A percentile compares a stretch with the other conserved stretches of the same genome.
These are phyloP conservation scores for Trametes cinnabarina DNA, from an alignment of 768 basidiomycete genomes.

Conservation along the genomic window DNA sequence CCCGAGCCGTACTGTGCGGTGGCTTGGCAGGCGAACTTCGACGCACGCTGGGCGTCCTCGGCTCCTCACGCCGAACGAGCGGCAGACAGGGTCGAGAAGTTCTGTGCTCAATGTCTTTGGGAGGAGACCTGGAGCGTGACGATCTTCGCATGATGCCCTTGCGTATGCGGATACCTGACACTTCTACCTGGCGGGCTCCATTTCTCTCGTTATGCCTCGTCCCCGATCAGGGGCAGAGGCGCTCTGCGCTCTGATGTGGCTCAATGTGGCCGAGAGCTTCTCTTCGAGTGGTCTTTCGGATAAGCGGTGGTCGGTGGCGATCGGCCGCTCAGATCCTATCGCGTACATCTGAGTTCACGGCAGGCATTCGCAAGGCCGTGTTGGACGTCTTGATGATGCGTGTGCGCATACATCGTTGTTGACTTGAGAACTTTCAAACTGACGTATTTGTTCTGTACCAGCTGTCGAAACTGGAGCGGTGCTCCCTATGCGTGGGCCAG, in stretches of 20 bases:
- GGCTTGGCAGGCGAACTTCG: constrained; percentile 1
- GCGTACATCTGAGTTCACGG: constrained; percentile 17
- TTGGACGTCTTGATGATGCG: background rate
- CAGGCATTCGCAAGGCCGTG: background rate
- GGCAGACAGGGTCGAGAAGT: background rate
- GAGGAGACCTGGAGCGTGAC: background rate
- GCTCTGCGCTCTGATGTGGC: background rate
- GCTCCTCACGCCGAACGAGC: background rate
- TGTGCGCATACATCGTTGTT: background rate
- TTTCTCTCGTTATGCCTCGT: background rate
- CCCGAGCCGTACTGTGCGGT: background rate
- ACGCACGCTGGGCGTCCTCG: background rate
- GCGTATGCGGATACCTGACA: background rate
- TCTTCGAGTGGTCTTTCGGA: background rate
- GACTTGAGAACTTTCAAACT: constrained; percentile 6
- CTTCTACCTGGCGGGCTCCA: background rate
- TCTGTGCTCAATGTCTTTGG: background rate
- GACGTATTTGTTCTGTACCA: constrained; percentile 5
- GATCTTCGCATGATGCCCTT: background rate
- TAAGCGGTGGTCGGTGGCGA: constrained; percentile 1
- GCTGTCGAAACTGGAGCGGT: background rate
- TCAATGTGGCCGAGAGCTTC: constrained; percentile 7
- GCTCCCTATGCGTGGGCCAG: background rate
- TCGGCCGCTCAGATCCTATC: constrained; percentile 18
- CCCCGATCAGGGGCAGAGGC: constrained; percentile 11